A percentile compares a stretch with the other conserved stretches of the same genome.
Conservation (phyloP, 352 stramenopile genomes). For the Pythium scleroteichum region DNA sequence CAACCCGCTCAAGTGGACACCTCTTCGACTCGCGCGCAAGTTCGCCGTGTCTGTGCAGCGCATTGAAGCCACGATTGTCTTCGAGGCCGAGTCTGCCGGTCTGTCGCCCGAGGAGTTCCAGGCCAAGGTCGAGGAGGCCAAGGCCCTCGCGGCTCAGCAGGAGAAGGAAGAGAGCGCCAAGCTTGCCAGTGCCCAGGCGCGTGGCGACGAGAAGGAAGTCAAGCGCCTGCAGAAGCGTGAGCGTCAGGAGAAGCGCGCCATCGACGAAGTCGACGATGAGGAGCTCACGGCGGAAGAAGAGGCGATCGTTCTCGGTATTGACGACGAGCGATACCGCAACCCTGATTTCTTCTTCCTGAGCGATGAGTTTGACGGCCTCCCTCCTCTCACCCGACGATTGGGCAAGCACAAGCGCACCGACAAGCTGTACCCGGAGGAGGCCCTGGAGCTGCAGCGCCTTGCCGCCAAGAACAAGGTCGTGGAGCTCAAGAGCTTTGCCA, state of each 20-base stretch:
- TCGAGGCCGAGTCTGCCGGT: constrained; percentile 69
- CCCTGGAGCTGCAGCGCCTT: constrained; percentile 68
- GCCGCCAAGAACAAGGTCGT: constrained; percentile 73
- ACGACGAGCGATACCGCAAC: constrained; percentile 77
- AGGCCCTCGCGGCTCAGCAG: constrained; percentile 41
- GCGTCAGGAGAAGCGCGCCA: constrained; percentile 40
- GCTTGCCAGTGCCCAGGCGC: constrained; percentile 44
- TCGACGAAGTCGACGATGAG: constrained; percentile 52
- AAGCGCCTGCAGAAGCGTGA: constrained; percentile 56
- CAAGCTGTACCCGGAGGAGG: constrained; percentile 80
- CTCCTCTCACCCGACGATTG: constrained; percentile 74
- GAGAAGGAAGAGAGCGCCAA: constrained; percentile 44
- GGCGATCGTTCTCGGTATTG: constrained; percentile 52
- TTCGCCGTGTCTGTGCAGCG: constrained; percentile 72
- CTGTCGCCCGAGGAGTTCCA: constrained; percentile 60
- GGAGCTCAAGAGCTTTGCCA: constrained; percentile 77
- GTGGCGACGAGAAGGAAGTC: constrained; percentile 61
- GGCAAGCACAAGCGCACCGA: constrained; percentile 82
- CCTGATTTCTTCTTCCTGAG: constrained; percentile 87
- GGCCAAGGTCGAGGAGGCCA: constrained; percentile 60
- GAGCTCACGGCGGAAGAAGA: constrained; percentile 58
- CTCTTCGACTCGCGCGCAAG: constrained; percentile 80
- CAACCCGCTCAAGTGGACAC: constrained; percentile 85
- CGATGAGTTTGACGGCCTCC: constrained; percentile 81
- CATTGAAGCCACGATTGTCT: constrained; percentile 79